These are phyloP conservation scores for Zygoascus biomembranicola DNA, from an alignment of 805 yeast genomes.

Conservation along the genomic window DNA sequence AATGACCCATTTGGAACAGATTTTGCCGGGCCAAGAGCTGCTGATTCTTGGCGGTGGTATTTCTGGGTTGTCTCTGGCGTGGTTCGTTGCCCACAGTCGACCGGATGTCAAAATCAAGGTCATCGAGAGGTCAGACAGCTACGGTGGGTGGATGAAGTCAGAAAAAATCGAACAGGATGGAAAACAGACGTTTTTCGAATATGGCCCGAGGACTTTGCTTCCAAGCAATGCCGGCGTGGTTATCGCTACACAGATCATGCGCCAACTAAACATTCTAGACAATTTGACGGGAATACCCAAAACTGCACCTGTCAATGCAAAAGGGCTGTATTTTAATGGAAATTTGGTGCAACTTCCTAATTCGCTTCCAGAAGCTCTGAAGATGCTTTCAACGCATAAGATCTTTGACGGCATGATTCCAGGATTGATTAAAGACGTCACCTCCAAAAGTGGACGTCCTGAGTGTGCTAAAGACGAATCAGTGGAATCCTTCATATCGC, in stretches of 20 bases:
- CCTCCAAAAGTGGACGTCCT: slow-evolving; percentile 18
- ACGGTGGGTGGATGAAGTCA: slow-evolving; percentile 74
- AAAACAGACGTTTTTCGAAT: slow-evolving; percentile 45
- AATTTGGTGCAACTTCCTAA: slow-evolving; percentile 26
- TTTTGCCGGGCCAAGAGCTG: slow-evolving; percentile 34
- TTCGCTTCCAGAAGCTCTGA: slow-evolving; percentile 10
- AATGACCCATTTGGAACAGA: slow-evolving; percentile 22
- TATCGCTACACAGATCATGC: slow-evolving; percentile 22
- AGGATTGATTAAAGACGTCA: slow-evolving; percentile 38
- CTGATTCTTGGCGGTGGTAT: slow-evolving; percentile 85
- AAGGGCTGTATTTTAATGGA: slow-evolving; percentile 45
- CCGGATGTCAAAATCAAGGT: slow-evolving; percentile 67
- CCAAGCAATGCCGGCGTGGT: slow-evolving; percentile 68
- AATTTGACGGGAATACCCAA: slow-evolving; percentile 52
- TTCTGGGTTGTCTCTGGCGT: slow-evolving; percentile 58
- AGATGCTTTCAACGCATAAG: slow-evolving; percentile 19
- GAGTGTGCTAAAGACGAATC: slow-evolving; percentile 49
- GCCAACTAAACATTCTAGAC: slow-evolving; percentile 38
- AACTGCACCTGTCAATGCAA: slow-evolving; percentile 57
- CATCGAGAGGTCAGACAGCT: slow-evolving; percentile 44
- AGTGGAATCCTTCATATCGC: slow-evolving; percentile 52
- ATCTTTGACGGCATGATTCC: slow-evolving; percentile 43
- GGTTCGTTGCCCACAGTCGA: slow-evolving; percentile 47
- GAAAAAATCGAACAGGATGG: slow-evolving; percentile 24
- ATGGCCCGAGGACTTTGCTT: slow-evolving; percentile 86